These are phyloP conservation scores for Cercophora scortea DNA, from an alignment of 495 filamentous ascomycete species.

Conservation along the genomic window DNA sequence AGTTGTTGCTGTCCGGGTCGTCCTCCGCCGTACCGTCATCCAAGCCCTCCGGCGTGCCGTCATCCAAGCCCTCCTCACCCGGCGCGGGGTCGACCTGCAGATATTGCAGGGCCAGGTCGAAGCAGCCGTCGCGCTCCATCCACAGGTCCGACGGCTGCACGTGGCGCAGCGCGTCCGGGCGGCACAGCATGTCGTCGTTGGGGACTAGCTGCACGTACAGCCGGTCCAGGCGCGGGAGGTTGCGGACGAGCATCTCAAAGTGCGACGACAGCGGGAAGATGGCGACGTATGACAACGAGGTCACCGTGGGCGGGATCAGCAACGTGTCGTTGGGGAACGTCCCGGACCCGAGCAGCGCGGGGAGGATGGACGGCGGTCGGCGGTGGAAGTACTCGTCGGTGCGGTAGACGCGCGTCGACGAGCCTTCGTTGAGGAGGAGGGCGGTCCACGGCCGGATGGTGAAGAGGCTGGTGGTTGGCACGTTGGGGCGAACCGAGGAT, in stretches of 20 bases:
- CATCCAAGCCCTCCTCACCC: neutral
- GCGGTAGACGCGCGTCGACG: slow-evolving; percentile 26
- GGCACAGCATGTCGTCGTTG: slow-evolving; percentile 25
- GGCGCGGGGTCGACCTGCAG: slow-evolving; percentile 15
- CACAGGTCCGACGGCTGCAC: slow-evolving; percentile 33
- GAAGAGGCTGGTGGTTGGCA: slow-evolving; percentile 14
- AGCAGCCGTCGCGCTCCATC: slow-evolving; percentile 38
- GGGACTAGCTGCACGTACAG: slow-evolving; percentile 40
- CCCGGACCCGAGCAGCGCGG: slow-evolving; percentile 27
- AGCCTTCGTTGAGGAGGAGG: slow-evolving; percentile 36
- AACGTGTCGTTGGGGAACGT: slow-evolving; percentile 21
- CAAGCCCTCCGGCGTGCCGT: neutral
- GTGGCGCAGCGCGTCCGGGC: slow-evolving; percentile 27
- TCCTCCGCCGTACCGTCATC: neutral
- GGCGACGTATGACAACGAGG: slow-evolving; percentile 38
- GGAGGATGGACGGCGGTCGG: slow-evolving; percentile 31
- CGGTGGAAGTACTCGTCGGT: slow-evolving; percentile 32
- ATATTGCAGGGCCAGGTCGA: slow-evolving; percentile 30
- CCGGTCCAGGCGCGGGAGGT: slow-evolving; percentile 31
- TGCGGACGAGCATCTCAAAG: slow-evolving; percentile 22
- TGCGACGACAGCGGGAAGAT: slow-evolving; percentile 37
- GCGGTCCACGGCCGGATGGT: slow-evolving; percentile 33
- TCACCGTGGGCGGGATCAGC: slow-evolving; percentile 26
- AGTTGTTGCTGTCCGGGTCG: slow-evolving; percentile 21
- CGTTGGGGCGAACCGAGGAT: neutral